Evolutionary conservation across 441 rosid species (phyloP).

Genomic region (Euphorbia schlechtendalii): DNA sequence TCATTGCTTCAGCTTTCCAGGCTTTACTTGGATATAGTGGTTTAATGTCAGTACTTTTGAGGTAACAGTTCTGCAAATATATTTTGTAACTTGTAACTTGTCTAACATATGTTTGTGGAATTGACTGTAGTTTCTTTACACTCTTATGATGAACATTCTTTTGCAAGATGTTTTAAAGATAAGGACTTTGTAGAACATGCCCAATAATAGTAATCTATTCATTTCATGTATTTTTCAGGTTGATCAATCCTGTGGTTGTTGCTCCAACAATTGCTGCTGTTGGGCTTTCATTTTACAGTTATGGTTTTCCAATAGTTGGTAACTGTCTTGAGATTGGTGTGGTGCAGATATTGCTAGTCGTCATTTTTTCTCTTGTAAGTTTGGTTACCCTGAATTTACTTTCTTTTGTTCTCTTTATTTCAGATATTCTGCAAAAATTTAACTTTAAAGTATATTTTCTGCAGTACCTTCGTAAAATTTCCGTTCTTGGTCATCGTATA

Average conservation of each 20-base stretch:
- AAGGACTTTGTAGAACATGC: neutral
- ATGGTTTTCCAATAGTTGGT: constrained; percentile 88
- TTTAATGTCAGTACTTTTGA: constrained; percentile 66
- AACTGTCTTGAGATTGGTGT: constrained; percentile 83
- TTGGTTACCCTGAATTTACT: constrained; percentile 13
- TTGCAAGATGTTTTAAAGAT: neutral
- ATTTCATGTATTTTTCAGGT: constrained; percentile 40
- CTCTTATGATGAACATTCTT: neutral
- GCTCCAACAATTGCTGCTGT: constrained; percentile 98
- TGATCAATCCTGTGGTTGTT: constrained; percentile 91
- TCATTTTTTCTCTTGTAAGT: constrained; percentile 89
- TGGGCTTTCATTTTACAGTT: constrained; percentile 88
- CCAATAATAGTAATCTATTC: constrained; percentile 7
- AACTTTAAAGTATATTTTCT: constrained; percentile 13
- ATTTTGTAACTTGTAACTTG: neutral
- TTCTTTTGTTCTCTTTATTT: neutral
- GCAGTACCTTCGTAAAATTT: constrained; percentile 95
- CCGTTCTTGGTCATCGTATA: constrained; percentile 81
- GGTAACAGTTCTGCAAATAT: constrained; percentile 35
- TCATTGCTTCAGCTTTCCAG: constrained; percentile 84
- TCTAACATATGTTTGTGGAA: neutral
- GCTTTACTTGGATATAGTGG: constrained; percentile 84
- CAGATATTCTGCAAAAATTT: constrained; percentile 14
- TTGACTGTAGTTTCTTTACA: neutral
- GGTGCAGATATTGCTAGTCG: constrained; percentile 71